Percentiles rank a stretch among this genome's conserved stretches.
These are phyloP conservation scores for Penicillium steckii DNA, from an alignment of 495 filamentous ascomycete species.

Conservation along the genomic window DNA sequence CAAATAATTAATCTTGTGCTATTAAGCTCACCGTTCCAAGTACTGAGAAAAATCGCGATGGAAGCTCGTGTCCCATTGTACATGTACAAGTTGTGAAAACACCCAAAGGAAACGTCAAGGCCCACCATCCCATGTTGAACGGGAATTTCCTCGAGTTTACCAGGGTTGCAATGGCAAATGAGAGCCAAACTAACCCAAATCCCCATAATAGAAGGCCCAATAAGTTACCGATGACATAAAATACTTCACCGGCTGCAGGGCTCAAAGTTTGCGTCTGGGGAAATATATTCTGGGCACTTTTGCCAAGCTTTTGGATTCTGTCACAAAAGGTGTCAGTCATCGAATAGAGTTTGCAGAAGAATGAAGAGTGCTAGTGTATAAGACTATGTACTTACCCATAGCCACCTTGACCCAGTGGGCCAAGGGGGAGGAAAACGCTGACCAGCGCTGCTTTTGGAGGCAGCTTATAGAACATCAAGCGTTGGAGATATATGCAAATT, in stretches of 20 bases:
- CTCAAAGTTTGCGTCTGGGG: constrained; percentile 46
- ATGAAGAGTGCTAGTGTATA: neutral
- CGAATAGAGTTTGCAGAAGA: too few relatives aligned
- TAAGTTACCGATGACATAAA: constrained; percentile 54
- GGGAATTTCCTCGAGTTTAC: constrained; percentile 46
- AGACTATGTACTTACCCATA: constrained; percentile 35
- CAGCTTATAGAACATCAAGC: constrained; percentile 55
- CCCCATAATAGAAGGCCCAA: constrained; percentile 58
- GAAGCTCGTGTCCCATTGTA: constrained; percentile 48
- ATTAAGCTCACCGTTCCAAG: constrained; percentile 42
- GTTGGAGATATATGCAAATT: constrained; percentile 60
- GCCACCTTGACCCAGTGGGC: constrained; percentile 59
- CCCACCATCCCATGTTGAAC: constrained; percentile 71
- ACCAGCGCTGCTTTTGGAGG: constrained; percentile 60
- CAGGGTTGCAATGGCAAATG: constrained; percentile 48
- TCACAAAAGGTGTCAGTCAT: too few relatives aligned
- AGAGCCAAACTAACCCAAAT: constrained; percentile 61
- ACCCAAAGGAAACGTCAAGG: constrained; percentile 61
- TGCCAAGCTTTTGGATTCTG: constrained; percentile 54
- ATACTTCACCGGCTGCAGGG: constrained; percentile 41
- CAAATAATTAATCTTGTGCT: neutral
- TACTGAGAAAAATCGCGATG: constrained; percentile 54
- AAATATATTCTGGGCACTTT: constrained; percentile 48
- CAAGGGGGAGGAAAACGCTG: constrained; percentile 60
- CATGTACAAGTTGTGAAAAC: constrained; percentile 52